Evolutionary conservation across 345 rosid genomes (phyloP).

Genomic region (Lepidium didymum): DNA sequence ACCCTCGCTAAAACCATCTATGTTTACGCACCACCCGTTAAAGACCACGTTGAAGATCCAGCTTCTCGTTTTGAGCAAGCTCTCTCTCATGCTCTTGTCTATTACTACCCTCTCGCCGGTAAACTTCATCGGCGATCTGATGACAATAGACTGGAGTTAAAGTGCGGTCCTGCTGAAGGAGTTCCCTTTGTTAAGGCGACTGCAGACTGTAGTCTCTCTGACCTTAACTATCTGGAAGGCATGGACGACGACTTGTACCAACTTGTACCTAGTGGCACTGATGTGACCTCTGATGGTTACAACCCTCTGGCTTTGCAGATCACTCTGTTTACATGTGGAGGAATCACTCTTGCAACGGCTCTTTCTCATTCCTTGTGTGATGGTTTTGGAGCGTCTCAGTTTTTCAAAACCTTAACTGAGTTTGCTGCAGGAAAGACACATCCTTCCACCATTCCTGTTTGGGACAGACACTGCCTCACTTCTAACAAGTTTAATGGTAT

Average conservation of each 20-base stretch:
- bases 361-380: slow-evolving; percentile 52
- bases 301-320: slow-evolving; percentile 34
- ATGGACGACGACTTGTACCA: slow-evolving; percentile 27
- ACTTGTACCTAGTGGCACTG: slow-evolving; percentile 24
- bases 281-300: slow-evolving; percentile 8
- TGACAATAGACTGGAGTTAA: slow-evolving; percentile 36
- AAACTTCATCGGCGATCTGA: slow-evolving; percentile 37
- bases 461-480: slow-evolving; percentile 44
- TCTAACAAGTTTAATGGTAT: slow-evolving; percentile 12
- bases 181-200: slow-evolving; percentile 48
- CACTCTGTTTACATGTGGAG: slow-evolving; percentile 51
- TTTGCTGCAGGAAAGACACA: slow-evolving; percentile 31
- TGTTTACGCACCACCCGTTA: slow-evolving; percentile 24
- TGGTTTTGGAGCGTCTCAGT: slow-evolving; percentile 53
- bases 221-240: slow-evolving; percentile 39
- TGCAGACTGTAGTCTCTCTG: slow-evolving; percentile 32
- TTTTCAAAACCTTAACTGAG: slow-evolving; percentile 43
- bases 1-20: slow-evolving; percentile 40
- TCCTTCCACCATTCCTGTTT: slow-evolving; percentile 42
- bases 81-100: slow-evolving; percentile 43
- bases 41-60: slow-evolving; percentile 17
- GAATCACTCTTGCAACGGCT: slow-evolving; percentile 49
- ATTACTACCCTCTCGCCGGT: slow-evolving; percentile 59
- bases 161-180: slow-evolving; percentile 30
- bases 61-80: slow-evolving; percentile 37